Evolutionary conservation across 2,329 filamentous ascomycete species (phyloP), one percentile per base, ranked within the genome.

Genomic region (Pezizomycotina sp.): DNA sequence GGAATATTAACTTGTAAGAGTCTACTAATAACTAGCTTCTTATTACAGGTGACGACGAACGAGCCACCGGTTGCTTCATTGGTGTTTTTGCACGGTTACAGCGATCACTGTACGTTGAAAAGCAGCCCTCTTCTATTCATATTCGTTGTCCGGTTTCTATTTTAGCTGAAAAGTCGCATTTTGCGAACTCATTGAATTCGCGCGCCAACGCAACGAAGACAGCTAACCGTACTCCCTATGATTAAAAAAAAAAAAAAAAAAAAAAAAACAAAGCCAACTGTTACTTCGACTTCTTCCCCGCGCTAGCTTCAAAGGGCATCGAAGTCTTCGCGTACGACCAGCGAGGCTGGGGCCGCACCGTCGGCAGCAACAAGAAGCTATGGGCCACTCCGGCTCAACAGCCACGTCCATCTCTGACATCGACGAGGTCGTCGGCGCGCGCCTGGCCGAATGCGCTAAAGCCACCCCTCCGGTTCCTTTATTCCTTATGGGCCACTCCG

Each of bases 401-500:
- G 47, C 64, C 2, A 67, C 64, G 36, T 80, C 92, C 38, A 61
- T 92, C 27, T 64, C 68, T 39, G 84, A 93, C 56, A 73, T 92
- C 36, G 78, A 73, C 7, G 73, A 74, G 27, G 81, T 93, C 55
- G 63, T 89, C 47, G 63, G 63, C 41, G 60, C 62, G 20, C 67
- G 76, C 45, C 60, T 74, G 4, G 65, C 65, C 6, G 43, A 41
- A 15, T 55, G 58, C 25, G 45, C 49, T 28, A 42, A 51, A 23
- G 49, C 54, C 16, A 43, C 56, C 15, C 51, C 57, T 3, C 59
- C 63, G 22, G 40, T 42, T 2, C 81, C 82, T 0, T 53, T 91
- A 10, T 93, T 92, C 58, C 65, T 93, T 13, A 72, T 89, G 62
- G 84, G 84, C 34, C 82, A 92, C 58, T 83, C 76, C 14, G 92